Evolutionary conservation across 106 monocot species (phyloP), one percentile per base, ranked within the genome.

Genomic region (Dactylorhiza incarnata): DNA sequence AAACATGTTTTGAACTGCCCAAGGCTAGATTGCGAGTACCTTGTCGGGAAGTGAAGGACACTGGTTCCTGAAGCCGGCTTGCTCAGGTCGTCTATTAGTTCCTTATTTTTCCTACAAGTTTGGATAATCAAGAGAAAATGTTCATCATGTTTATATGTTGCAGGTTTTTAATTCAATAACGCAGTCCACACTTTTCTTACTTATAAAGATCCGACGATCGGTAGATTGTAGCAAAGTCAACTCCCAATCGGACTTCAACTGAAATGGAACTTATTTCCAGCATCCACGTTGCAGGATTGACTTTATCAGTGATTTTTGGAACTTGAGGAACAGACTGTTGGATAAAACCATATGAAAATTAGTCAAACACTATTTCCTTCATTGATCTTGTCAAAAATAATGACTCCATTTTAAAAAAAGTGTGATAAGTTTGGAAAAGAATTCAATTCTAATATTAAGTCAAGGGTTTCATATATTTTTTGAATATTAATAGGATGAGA

Each of bases 281-380:
- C 89, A 92, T 87, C 92, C 92, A 92, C 49, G 87, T 89, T 44
- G 89, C 89, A 9, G 89, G 89, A 50, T 92, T 92, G 73, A 76
- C 78, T 19, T 82, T 80, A 5, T 87, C 92, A 48, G 73, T 79
- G 50, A 87, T 83, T 69, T 87, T 87, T 44, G 83, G 52, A 50
- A 92, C 87, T 55, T 89, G 87, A 49, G 88, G 86, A 83, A 85
- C 79, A 44, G 78, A 62, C 82, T 85, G 63, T 62, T 62, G 22
- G 9, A 6, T 20, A 9, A 17, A 14, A 59, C 9, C 51, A 59
- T 59, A 22, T 19, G 1, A 20, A 20, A 9, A 3, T 56, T 56
- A 56, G 56, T 56, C 56, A 56, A 12, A 56, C 17, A 56, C 17
- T 56, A 56, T 56, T 56, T 56, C 17, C 17, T 56, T 56, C 1